Evolutionary conservation across 768 basidiomycete species (phyloP).

Genomic region (Xanthoconium purpureum): DNA sequence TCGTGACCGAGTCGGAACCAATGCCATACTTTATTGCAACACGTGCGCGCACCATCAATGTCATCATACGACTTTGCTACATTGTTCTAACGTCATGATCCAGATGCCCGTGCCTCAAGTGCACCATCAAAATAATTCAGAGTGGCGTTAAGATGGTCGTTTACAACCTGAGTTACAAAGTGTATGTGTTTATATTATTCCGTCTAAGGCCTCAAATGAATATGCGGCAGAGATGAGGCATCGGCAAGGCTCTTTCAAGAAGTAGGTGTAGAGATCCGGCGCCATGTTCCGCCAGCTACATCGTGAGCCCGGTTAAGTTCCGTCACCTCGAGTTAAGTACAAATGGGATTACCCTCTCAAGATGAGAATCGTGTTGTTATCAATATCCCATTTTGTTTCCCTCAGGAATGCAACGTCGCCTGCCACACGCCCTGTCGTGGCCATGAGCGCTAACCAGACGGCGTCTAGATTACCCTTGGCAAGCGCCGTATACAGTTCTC

Average conservation of each 20-base stretch:
- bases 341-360: conserved; percentile 27
- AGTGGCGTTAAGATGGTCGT: conserved; percentile 89
- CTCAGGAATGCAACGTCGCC: conserved; percentile 49
- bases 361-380: conserved; percentile 34
- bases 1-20: conserved; percentile 77
- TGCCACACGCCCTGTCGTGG: conserved; percentile 46
- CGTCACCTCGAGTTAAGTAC: not conserved
- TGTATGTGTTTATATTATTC: conserved; percentile 50
- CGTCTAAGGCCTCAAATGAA: not conserved
- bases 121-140: conserved; percentile 97
- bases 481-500: conserved; percentile 60
- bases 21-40: conserved; percentile 94
- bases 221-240: conserved; percentile 65
- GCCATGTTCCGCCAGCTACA: conserved; percentile 51
- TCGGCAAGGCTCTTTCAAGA: conserved; percentile 75
- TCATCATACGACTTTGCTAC: not conserved
- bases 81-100: not conserved
- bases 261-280: conserved; percentile 78
- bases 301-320: conserved; percentile 11
- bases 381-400: conserved; percentile 63
- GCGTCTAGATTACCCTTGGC: conserved; percentile 68
- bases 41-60: conserved; percentile 57
- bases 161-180: conserved; percentile 93
- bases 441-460: conserved; percentile 75
- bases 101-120: conserved; percentile 97